Conservation (phyloP, 1,284 basidiomycete species). For the Apiotrichum mycotoxinovorans region DNA sequence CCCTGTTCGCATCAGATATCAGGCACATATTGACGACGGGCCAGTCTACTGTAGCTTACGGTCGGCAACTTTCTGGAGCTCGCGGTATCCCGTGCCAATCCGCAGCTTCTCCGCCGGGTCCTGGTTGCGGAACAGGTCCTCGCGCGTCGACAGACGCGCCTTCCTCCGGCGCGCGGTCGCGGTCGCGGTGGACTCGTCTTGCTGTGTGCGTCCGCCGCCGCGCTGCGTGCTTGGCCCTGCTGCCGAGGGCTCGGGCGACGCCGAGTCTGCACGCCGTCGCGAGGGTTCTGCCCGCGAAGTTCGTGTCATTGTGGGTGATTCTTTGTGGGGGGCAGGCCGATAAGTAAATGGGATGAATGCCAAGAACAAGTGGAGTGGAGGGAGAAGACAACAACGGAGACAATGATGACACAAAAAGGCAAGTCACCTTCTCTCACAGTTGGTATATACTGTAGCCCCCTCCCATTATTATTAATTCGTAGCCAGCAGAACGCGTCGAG, state of each 20-base stretch:
- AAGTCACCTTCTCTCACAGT: no score
- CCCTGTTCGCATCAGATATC: no score
- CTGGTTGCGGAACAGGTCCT: conserved; percentile 31
- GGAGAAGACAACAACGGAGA: no score
- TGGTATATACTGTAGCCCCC: no score
- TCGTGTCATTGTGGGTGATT: background rate
- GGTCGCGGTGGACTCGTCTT: background rate
- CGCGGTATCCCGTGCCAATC: conserved; percentile 24
- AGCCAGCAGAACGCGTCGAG: no score
- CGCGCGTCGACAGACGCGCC: background rate
- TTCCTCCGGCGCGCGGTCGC: conserved; percentile 2
- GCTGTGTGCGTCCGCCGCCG: background rate
- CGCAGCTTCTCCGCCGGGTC: conserved; percentile 26
- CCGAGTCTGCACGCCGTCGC: background rate
- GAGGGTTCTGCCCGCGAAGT: conserved; percentile 5
- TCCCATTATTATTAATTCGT: no score
- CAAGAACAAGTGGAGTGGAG: no score
- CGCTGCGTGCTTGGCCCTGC: no score
- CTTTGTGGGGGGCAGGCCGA: background rate
- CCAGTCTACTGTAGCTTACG: no score
- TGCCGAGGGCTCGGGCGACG: background rate
- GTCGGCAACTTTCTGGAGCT: conserved; percentile 32
- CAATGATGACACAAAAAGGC: no score
- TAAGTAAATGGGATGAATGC: no score
- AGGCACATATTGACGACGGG: no score